Conservation (phyloP, 257 asterid genomes). For the Thymus quinquecostatus region DNA sequence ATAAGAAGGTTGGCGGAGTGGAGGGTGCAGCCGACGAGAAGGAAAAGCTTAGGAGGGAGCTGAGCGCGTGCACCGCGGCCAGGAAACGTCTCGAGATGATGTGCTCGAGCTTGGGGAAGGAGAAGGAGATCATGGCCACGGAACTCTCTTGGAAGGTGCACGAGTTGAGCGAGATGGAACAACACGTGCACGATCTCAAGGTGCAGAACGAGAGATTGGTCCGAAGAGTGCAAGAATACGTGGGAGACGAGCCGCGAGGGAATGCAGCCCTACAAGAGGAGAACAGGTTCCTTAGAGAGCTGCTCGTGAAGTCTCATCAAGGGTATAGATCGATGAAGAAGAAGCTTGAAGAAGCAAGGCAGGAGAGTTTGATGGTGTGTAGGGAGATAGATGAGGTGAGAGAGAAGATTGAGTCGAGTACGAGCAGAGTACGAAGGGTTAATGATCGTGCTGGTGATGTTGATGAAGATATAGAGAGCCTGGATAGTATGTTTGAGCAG, state of each 20-base stretch:
- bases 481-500: constrained; percentile 27
- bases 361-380: constrained; percentile 4
- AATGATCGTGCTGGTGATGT: not conserved
- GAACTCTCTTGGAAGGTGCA: constrained; percentile 63
- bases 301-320: constrained; percentile 35
- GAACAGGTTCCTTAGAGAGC: constrained; percentile 46
- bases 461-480: constrained; percentile 17
- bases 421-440: constrained; percentile 6
- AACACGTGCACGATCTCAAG: constrained; percentile 51
- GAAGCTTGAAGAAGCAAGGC: constrained; percentile 5
- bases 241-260: constrained; percentile 8
- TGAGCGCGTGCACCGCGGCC: constrained; percentile 56
- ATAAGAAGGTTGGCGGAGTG: constrained; percentile 27
- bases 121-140: constrained; percentile 71
- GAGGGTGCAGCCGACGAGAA: constrained; percentile 41
- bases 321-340: constrained; percentile 22
- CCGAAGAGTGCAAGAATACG: constrained; percentile 42
- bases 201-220: constrained; percentile 50
- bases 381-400: constrained; percentile 15
- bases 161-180: constrained; percentile 60
- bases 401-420: constrained; percentile 15
- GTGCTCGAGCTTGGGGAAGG: constrained; percentile 77
- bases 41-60: constrained; percentile 55
- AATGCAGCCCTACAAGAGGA: constrained; percentile 33
- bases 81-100: constrained; percentile 63